A percentile compares a stretch with the other conserved stretches of the same genome.
Evolutionary conservation across 352 stramenopile species (phyloP).

Genomic region (Pythium aquatile): DNA sequence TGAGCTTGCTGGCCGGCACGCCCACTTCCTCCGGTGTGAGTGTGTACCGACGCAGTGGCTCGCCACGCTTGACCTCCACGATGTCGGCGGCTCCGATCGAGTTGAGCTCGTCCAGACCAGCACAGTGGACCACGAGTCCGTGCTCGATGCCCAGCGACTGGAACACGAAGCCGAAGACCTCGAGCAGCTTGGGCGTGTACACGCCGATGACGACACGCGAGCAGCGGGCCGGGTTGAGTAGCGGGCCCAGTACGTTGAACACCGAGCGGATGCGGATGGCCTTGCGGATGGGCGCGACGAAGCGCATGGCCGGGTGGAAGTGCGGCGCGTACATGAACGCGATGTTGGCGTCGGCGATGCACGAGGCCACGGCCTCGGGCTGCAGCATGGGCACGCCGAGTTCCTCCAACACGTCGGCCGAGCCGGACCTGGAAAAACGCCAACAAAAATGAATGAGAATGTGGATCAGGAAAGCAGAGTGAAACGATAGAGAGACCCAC

Average conservation of each 20-base stretch:
- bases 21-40: slow-evolving; percentile 67
- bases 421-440: slow-evolving; percentile 78
- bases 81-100: slow-evolving; percentile 90
- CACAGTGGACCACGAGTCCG: slow-evolving; percentile 97
- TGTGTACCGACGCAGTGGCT: slow-evolving; percentile 46
- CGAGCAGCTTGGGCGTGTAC: slow-evolving; percentile 93
- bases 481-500: slow-evolving; percentile 28
- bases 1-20: slow-evolving; percentile 90
- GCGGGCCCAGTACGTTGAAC: slow-evolving; percentile 98
- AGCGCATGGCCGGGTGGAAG: slow-evolving; percentile 96
- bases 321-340: slow-evolving; percentile 98
- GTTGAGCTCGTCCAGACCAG: slow-evolving; percentile 98
- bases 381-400: slow-evolving; percentile 96
- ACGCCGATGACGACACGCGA: slow-evolving; percentile 98
- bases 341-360: slow-evolving; percentile 91
- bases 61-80: slow-evolving; percentile 62
- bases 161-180: slow-evolving; percentile 79
- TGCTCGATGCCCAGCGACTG: slow-evolving; percentile 95
- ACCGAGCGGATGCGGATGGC: slow-evolving; percentile 94
- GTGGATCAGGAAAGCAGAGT: background rate
- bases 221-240: slow-evolving; percentile 96
- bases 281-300: slow-evolving; percentile 94
- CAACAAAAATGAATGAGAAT: background rate
- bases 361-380: slow-evolving; percentile 89
- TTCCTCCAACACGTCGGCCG: slow-evolving; percentile 96